Evolutionary conservation across 306 rosid species (phyloP), one percentile per base, ranked within the genome.

Genomic region (Arachis hypogaea): DNA sequence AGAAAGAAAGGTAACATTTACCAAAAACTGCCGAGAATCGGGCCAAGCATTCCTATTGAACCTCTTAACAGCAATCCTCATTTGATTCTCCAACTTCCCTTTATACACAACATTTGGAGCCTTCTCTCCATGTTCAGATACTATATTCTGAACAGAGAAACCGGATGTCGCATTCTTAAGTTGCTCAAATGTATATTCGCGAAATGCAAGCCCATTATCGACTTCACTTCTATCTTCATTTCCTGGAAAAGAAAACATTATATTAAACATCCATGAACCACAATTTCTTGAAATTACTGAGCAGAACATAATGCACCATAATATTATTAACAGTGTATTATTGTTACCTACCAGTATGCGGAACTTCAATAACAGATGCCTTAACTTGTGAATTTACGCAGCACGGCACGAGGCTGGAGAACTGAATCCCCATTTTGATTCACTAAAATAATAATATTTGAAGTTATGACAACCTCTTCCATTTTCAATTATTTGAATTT

Each of bases 11-110:
- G 11, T 38, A 40, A 57, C 6, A 72, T 28, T 63, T 81, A 91
- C 97, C 94, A 85, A 66, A 88, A 91, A 88, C 72, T 88, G 92
- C 36, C 86, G 88, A 44, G 85, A 73, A 84, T 88, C 97, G 16
- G 97, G 92, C 97, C 97, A 84, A 59, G 97, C 97, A 86, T 81
- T 86, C 77, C 90, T 85, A 66, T 87, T 91, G 57, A 91, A 91
- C 66, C 91, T 86, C 76, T 91, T 91, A 55, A 91, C 92, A 60
- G 87, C 90, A 68, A 91, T 85, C 77, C 97, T 82, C 77, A 59
- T 77, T 71, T 91, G 97, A 87, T 85, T 91, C 78, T 85, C 95
- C 72, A 85, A 81, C 81, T 91, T 91, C 78, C 97, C 97, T 77
- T 79, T 91, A 77, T 88, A 91, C 61, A 91, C 97, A 82, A 91